phyloP scores from a whole-genome alignment of 768 basidiomycete genomes.

The Russula virescens region DNA sequence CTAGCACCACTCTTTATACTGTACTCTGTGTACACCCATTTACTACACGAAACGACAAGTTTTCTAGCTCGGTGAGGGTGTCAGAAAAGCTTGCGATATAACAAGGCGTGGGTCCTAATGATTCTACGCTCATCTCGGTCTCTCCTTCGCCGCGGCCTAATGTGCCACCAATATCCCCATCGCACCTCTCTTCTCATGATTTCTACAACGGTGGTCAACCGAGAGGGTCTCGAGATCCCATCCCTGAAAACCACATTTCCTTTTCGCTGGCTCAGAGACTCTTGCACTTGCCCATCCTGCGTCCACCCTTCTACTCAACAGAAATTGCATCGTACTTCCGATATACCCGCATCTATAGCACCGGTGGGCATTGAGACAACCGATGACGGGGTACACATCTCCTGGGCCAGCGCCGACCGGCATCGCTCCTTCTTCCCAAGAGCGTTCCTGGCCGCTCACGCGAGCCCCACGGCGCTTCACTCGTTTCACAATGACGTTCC shows the following conservation, averaged over 20 bases:
- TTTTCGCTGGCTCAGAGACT: constrained; percentile 78
- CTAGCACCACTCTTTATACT: too few species aligned
- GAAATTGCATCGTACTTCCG: constrained; percentile 66
- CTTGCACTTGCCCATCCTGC: constrained; percentile 67
- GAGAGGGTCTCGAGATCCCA: constrained; percentile 13
- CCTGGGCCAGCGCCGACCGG: constrained; percentile 48
- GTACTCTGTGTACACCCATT: too few species aligned
- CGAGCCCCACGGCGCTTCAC: constrained; percentile 33
- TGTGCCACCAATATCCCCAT: not conserved
- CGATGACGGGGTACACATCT: constrained; percentile 42
- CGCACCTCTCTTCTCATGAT: not conserved
- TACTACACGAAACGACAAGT: not conserved
- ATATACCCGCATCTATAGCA: constrained; percentile 47
- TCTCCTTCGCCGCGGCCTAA: not conserved
- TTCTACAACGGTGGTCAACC: not conserved
- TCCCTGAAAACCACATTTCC: constrained; percentile 47
- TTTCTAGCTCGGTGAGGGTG: not conserved
- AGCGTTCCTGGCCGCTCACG: constrained; percentile 46
- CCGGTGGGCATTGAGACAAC: constrained; percentile 39
- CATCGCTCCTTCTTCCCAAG: constrained; percentile 51
- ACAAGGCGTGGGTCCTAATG: not conserved
- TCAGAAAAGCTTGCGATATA: not conserved
- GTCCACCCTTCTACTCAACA: constrained; percentile 76
- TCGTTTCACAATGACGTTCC: constrained; percentile 43
- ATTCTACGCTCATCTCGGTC: not conserved